Evolutionary conservation across 2,329 filamentous ascomycete species (phyloP).

Genomic region (Elsinoe australis): DNA sequence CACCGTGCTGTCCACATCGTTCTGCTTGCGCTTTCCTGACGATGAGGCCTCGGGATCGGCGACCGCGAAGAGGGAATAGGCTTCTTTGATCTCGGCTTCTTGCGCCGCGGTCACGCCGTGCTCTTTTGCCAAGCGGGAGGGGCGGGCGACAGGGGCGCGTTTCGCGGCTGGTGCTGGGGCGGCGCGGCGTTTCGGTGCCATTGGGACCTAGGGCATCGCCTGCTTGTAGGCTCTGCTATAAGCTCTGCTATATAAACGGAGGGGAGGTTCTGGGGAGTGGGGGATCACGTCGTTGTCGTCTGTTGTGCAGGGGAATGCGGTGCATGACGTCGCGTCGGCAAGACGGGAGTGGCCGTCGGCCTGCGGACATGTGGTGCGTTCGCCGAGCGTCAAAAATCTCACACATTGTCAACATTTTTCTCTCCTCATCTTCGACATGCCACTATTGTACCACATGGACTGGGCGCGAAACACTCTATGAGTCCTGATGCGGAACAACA

Average conservation of each 20-base stretch:
- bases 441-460: no score
- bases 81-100: constrained; percentile 85
- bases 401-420: background rate
- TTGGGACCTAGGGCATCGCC: background rate
- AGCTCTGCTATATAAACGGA: background rate
- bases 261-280: background rate
- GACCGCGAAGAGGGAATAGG: constrained; percentile 67
- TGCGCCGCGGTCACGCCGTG: constrained; percentile 77
- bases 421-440: no score
- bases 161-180: constrained; percentile 17
- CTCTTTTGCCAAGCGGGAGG: constrained; percentile 86
- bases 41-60: constrained; percentile 36
- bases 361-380: no score
- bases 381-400: no score
- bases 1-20: constrained; percentile 55
- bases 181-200: constrained; percentile 21
- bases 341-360: no score
- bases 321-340: constrained; percentile 9
- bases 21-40: constrained; percentile 30
- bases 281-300: background rate
- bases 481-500: no score
- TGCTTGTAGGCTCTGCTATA: no score
- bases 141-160: constrained; percentile 45
- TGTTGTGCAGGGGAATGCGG: background rate
- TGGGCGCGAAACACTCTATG: no score